Conservation (phyloP, 2,329 filamentous ascomycete species). For the Stagonosporopsis cucurbitacearum region DNA sequence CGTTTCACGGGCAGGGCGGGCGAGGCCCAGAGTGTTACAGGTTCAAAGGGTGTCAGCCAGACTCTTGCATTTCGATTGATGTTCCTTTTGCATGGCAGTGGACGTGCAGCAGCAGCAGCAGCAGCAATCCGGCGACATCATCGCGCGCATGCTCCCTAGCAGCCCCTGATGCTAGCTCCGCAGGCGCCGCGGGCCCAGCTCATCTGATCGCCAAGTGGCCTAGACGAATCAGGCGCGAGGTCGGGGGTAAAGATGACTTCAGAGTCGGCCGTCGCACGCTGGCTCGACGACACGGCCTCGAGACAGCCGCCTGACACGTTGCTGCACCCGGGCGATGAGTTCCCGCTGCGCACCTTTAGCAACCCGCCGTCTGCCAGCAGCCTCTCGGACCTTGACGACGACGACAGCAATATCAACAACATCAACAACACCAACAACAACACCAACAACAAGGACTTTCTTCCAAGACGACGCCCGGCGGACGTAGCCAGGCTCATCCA, state of each 20-base stretch:
- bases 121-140: conserved; percentile 9
- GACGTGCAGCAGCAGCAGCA: conserved; percentile 10
- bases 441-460: conserved; percentile 11
- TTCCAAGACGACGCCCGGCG: conserved; percentile 9
- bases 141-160: conserved; percentile 14
- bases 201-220: conserved; percentile 22
- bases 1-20: conserved; percentile 8
- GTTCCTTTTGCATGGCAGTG: not conserved
- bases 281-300: conserved; percentile 41
- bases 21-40: conserved; percentile 11
- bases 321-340: conserved; percentile 47
- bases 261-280: conserved; percentile 39
- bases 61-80: not conserved
- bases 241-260: conserved; percentile 26
- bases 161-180: conserved; percentile 15
- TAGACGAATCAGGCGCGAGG: conserved; percentile 26
- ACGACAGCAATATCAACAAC: conserved; percentile 17
- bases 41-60: not conserved
- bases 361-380: conserved; percentile 42
- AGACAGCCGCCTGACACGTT: conserved; percentile 31
- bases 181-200: conserved; percentile 8
- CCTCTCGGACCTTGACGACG: conserved; percentile 32
- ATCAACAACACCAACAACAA: conserved; percentile 23
- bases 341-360: conserved; percentile 45
- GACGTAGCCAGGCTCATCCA: conserved; percentile 38